Evolutionary conservation across 108 stramenopile species (phyloP).

Genomic region (Cylindrotheca closterium): DNA sequence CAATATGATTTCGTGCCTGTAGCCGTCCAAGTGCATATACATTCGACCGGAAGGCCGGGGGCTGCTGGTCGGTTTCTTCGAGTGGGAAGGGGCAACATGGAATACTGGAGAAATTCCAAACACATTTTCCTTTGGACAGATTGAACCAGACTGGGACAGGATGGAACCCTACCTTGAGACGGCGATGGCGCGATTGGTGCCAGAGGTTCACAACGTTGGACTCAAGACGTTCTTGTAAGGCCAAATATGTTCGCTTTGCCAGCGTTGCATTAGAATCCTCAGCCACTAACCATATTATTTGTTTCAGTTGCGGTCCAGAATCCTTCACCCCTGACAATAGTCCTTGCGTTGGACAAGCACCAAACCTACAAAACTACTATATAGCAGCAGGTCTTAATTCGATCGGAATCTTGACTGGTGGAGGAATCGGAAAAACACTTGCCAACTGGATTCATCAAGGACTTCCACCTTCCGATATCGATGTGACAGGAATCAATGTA

Average conservation of each 20-base stretch:
- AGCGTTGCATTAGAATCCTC: background rate
- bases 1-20: background rate
- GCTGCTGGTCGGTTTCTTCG: constrained; percentile 79
- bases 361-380: constrained; percentile 59
- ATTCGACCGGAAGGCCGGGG: constrained; percentile 79
- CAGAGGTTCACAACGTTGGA: constrained; percentile 48
- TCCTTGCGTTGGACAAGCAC: constrained; percentile 62
- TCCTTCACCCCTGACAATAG: constrained; percentile 61
- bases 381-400: constrained; percentile 77
- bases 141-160: constrained; percentile 79
- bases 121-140: constrained; percentile 61
- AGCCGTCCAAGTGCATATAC: constrained; percentile 53
- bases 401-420: constrained; percentile 76
- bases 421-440: constrained; percentile 55
- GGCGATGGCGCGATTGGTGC: constrained; percentile 58
- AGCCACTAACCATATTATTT: too few species aligned
- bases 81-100: constrained; percentile 64
- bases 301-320: constrained; percentile 66
- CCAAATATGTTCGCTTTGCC: background rate
- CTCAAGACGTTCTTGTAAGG: constrained; percentile 61
- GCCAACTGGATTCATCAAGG: constrained; percentile 60
- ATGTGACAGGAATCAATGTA: constrained; percentile 60
- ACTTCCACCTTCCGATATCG: constrained; percentile 39
- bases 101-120: constrained; percentile 44
- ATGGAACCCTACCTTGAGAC: constrained; percentile 71